Evolutionary conservation across 148 eudicot genomes (phyloP).

Genomic region (Chenopodium quinoa): DNA sequence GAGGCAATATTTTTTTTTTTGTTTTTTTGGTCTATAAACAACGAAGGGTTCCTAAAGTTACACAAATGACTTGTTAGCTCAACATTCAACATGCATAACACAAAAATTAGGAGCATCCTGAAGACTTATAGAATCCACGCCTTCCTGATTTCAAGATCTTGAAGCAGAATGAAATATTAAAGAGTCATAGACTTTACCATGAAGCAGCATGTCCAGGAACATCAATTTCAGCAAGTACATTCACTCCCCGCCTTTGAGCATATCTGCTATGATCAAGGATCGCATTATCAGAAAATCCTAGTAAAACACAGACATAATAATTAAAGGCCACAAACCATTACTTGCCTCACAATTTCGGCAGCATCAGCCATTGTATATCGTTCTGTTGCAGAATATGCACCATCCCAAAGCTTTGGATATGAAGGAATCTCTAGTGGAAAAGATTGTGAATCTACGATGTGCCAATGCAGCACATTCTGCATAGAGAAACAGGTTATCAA

Average conservation of each 20-base stretch:
- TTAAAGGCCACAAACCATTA: constrained; percentile 20
- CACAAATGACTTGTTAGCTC: not conserved
- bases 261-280: constrained; percentile 46
- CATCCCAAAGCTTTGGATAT: constrained; percentile 79
- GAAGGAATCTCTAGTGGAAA: constrained; percentile 94
- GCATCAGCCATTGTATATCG: constrained; percentile 83
- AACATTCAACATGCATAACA: not conserved
- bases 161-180: not conserved
- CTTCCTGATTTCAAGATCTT: not conserved
- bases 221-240: constrained; percentile 89
- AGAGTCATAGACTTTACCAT: constrained; percentile 49
- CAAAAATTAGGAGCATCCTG: not conserved
- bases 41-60: not conserved
- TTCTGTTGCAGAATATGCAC: constrained; percentile 77
- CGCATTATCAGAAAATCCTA: constrained; percentile 8
- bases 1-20: too few species aligned
- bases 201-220: constrained; percentile 95
- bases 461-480: constrained; percentile 99
- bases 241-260: constrained; percentile 76
- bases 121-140: not conserved
- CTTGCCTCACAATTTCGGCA: constrained; percentile 77
- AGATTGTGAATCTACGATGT: constrained; percentile 84
- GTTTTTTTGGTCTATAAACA: too few species aligned
- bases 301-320: constrained; percentile 13
- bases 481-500: constrained; percentile 6